These are phyloP conservation scores for Cyberlindnera saturnus DNA, from an alignment of 805 yeast genomes.

Conservation along the genomic window DNA sequence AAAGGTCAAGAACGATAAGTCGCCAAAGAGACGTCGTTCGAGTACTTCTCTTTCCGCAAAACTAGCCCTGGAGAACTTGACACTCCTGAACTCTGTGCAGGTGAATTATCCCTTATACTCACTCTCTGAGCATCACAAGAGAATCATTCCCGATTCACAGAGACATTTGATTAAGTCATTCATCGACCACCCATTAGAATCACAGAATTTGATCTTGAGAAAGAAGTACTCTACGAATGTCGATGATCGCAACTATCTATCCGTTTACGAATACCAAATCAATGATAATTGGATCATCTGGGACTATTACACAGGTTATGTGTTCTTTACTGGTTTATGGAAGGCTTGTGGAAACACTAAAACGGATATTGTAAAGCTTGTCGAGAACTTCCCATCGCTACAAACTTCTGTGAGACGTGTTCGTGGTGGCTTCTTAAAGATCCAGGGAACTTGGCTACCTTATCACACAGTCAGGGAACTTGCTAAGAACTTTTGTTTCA, in stretches of 20 bases:
- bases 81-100: slow-evolving; percentile 13
- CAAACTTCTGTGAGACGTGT: slow-evolving; percentile 47
- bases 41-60: background rate
- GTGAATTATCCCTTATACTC: slow-evolving; percentile 15
- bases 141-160: slow-evolving; percentile 20
- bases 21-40: background rate
- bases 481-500: slow-evolving; percentile 71
- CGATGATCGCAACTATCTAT: slow-evolving; percentile 61
- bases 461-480: slow-evolving; percentile 57
- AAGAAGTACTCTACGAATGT: slow-evolving; percentile 67
- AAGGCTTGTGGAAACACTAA: slow-evolving; percentile 45
- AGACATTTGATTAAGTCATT: slow-evolving; percentile 9
- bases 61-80: slow-evolving; percentile 8
- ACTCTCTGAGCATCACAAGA: slow-evolving; percentile 8
- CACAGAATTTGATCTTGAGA: slow-evolving; percentile 10
- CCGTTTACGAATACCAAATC: slow-evolving; percentile 67
- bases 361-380: slow-evolving; percentile 69
- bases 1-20: too few relatives aligned
- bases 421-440: slow-evolving; percentile 85
- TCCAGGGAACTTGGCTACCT: slow-evolving; percentile 94
- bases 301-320: slow-evolving; percentile 17
- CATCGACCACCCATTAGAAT: background rate
- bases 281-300: slow-evolving; percentile 64
- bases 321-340: slow-evolving; percentile 17
- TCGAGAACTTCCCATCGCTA: slow-evolving; percentile 27